Evolutionary conservation across 768 basidiomycete genomes (phyloP).

Genomic region (Pleurotus tuoliensis): DNA sequence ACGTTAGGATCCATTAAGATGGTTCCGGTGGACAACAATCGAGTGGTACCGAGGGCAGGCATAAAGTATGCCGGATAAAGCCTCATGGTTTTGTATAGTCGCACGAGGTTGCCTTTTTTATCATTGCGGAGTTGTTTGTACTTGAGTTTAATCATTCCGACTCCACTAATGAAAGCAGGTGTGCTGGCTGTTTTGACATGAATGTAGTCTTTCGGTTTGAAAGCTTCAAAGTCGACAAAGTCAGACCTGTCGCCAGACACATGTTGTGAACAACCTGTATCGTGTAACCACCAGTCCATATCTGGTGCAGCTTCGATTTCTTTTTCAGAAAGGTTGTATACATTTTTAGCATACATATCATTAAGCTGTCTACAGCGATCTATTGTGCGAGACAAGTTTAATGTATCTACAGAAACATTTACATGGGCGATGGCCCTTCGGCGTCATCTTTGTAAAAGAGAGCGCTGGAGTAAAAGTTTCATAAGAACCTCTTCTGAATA

Average conservation of each 20-base stretch:
- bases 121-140: neutral
- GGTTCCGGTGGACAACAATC: neutral
- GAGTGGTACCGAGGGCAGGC: neutral
- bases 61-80: neutral
- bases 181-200: neutral
- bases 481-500: too few relatives aligned
- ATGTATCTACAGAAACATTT: too few relatives aligned
- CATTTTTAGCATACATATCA: too few relatives aligned
- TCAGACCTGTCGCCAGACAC: constrained; percentile 14
- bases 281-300: neutral
- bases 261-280: neutral
- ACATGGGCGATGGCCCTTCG: too few relatives aligned
- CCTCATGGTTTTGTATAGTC: neutral
- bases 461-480: too few relatives aligned
- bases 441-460: too few relatives aligned
- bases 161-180: neutral
- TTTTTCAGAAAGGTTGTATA: too few relatives aligned
- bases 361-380: too few relatives aligned
- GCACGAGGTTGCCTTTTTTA: neutral
- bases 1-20: neutral
- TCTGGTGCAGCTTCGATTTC: too few relatives aligned
- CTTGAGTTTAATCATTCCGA: neutral
- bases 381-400: too few relatives aligned
- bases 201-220: neutral
- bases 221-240: neutral